These are phyloP conservation scores for Dispira simplex DNA, from an alignment of 192 early-diverging fungal species.

Conservation along the genomic window DNA sequence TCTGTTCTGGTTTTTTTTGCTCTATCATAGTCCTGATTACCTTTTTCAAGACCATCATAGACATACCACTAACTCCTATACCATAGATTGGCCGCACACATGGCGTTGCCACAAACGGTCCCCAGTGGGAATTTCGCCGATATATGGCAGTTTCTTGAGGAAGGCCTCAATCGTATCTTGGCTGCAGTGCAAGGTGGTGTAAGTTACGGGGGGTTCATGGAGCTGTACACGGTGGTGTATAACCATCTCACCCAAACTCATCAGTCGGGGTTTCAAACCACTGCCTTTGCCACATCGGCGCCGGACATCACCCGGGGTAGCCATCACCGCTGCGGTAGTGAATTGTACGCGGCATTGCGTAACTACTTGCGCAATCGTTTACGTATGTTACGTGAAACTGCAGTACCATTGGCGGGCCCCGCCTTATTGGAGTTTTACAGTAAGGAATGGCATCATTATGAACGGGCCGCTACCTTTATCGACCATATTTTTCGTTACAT, in stretches of 20 bases:
- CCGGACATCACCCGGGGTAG: slow-evolving; percentile 18
- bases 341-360: slow-evolving; percentile 46
- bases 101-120: slow-evolving; percentile 15
- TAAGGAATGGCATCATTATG: slow-evolving; percentile 79
- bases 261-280: not conserved
- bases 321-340: slow-evolving; percentile 38
- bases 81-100: slow-evolving; percentile 30
- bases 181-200: slow-evolving; percentile 56
- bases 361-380: slow-evolving; percentile 36
- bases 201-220: slow-evolving; percentile 57
- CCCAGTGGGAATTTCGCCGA: slow-evolving; percentile 23
- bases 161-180: slow-evolving; percentile 71
- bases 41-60: not conserved
- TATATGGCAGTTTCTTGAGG: slow-evolving; percentile 62
- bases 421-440: slow-evolving; percentile 77
- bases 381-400: slow-evolving; percentile 28
- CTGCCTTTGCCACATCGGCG: not conserved
- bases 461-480: slow-evolving; percentile 63
- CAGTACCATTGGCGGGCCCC: slow-evolving; percentile 55
- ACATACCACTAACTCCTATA: slow-evolving; percentile 12
- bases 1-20: slow-evolving; percentile 3
- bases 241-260: slow-evolving; percentile 26
- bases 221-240: slow-evolving; percentile 24
- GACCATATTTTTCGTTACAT: slow-evolving; percentile 89
- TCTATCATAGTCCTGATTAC: not conserved